These are phyloP conservation scores for Powellomyces hirtus DNA, from an alignment of 192 early-diverging fungal genomes.

Conservation along the genomic window DNA sequence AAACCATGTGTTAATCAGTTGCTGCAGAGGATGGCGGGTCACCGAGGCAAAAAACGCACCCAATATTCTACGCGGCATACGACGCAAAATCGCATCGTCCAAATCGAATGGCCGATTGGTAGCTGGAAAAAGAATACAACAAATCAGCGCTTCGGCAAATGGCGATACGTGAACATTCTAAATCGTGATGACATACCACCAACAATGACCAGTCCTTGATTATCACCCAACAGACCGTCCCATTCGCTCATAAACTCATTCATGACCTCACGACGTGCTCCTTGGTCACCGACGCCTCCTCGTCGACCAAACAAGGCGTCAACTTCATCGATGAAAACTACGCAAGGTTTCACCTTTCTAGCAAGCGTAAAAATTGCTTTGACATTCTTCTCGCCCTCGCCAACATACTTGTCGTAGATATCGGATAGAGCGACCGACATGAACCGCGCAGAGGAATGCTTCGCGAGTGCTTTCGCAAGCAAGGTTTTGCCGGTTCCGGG, in stretches of 20 bases:
- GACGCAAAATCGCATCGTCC: constrained; percentile 91
- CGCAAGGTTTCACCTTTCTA: constrained; percentile 87
- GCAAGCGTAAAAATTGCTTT: constrained; percentile 91
- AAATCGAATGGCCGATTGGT: constrained; percentile 97
- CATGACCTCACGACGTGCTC: constrained; percentile 52
- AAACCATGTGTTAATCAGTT: not conserved
- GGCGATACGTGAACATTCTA: no score
- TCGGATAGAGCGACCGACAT: constrained; percentile 93
- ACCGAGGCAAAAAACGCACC: constrained; percentile 33
- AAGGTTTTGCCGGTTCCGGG: constrained; percentile 51
- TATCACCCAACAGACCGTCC: constrained; percentile 73
- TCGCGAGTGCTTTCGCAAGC: constrained; percentile 59
- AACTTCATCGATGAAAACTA: constrained; percentile 96
- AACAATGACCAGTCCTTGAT: constrained; percentile 80
- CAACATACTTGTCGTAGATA: constrained; percentile 96
- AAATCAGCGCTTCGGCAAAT: not conserved
- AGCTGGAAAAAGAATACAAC: constrained; percentile 59
- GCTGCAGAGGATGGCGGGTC: constrained; percentile 5
- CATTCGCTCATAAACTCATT: constrained; percentile 98
- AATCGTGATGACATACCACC: constrained; percentile 35
- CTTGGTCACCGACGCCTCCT: constrained; percentile 48
- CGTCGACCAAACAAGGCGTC: constrained; percentile 85
- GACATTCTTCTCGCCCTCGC: constrained; percentile 97
- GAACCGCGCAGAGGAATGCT: constrained; percentile 89
- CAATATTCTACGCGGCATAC: constrained; percentile 86